phyloP scores from a whole-genome alignment of 495 filamentous ascomycete genomes.

The Ascodesmis nigricans region DNA sequence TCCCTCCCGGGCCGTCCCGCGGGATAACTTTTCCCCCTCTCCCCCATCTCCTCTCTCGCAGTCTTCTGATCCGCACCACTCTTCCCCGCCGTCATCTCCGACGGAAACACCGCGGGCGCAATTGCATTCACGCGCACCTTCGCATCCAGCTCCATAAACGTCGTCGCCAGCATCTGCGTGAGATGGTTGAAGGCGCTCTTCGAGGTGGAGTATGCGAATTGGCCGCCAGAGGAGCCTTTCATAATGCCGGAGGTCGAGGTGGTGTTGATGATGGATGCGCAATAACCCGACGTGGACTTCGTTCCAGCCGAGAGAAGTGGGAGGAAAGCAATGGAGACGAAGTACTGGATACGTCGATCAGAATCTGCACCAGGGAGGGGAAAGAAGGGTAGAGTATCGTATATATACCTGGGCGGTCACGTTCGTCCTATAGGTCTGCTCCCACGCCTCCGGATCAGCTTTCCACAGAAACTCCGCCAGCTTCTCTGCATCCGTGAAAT shows the following conservation, averaged over 20 bases:
- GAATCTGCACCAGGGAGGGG: no score
- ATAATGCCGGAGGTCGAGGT: conserved; percentile 30
- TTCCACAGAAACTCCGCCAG: conserved; percentile 10
- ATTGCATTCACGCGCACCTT: conserved; percentile 26
- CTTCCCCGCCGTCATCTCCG: conserved; percentile 30
- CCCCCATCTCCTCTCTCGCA: conserved; percentile 3
- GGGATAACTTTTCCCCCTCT: background rate
- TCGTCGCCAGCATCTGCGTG: conserved; percentile 28
- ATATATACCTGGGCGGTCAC: conserved; percentile 28
- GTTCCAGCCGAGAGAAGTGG: conserved; percentile 29
- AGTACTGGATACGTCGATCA: no score
- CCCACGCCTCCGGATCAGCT: conserved; percentile 11
- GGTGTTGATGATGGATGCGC: conserved; percentile 28
- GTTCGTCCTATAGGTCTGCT: conserved; percentile 30
- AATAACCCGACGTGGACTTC: conserved; percentile 24
- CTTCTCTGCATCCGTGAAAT: conserved; percentile 8
- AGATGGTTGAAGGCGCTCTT: conserved; percentile 31
- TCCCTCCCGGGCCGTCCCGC: conserved; percentile 26
- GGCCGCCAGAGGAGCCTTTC: conserved; percentile 26
- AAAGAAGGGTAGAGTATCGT: no score
- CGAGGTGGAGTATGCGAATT: conserved; percentile 29
- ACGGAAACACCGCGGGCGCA: conserved; percentile 25
- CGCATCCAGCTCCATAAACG: conserved; percentile 19
- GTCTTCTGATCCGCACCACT: conserved; percentile 30
- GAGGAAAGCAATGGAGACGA: conserved; percentile 31